Base-by-base conservation (phyloP, 305 asterid genomes). In the Rubia tinctorum region DNA sequence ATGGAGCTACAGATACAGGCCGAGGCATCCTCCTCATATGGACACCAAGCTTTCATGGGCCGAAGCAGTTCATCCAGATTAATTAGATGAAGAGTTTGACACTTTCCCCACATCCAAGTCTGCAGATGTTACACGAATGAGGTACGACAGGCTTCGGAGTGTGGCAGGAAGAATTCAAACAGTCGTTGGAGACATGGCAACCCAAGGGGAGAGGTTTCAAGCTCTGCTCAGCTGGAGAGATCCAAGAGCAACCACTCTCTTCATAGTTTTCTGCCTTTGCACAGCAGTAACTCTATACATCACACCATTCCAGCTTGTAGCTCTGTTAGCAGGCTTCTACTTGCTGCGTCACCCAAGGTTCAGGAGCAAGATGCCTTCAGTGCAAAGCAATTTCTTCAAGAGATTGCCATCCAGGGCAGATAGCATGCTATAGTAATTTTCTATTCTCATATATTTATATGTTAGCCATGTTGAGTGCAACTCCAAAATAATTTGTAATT, bases 11-110 rank as follows among this genome's bases (percentile, higher is more conserved):
- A 67, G 88, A 64, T 77, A 62, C 72, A 80, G 90, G 51, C 85
- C 88, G 11, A 80, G 85, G 75, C 83, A 86, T 79, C 88, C 88
- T 9, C 86, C 86, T 14, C 88, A 86, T 72, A 86, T 86, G 90
- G 90, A 86, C 78, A 80, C 90, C 20, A 78, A 77, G 42, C 85
- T 86, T 37, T 86, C 90, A 9, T 84, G 88, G 82, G 85, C 90
- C 7, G 90, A 86, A 66, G 68, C 82, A 34, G 85, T 77, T 71
- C 79, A 80, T 59, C 88, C 86, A 12, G 90, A 86, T 61, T 88
- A 86, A 75, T 73, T 86, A 9, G 90, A 86, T 43, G 90, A 86
- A 72, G 90, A 86, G 73, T 86, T 86, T 10, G 88, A 86, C 84
- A 86, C 90, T 0, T 84, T 86, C 53, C 88, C 90, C 18, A 81